Evolutionary conservation across 1,284 basidiomycete species (phyloP).

Genomic region (Athelia sp.): DNA sequence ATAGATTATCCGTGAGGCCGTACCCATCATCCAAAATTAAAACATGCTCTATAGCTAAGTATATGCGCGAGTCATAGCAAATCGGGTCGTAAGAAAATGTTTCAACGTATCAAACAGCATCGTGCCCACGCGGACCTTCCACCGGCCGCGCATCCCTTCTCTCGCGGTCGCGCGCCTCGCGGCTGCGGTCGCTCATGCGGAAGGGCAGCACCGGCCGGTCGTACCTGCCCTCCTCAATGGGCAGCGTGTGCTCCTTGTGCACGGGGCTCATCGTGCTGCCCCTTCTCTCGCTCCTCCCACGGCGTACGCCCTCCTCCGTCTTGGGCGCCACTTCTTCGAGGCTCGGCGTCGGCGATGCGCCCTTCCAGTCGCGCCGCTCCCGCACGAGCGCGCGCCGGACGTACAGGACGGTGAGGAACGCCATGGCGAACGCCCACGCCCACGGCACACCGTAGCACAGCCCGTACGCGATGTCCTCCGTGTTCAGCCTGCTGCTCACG

Average conservation of each 20-base stretch:
- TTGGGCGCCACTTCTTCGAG: no score
- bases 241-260: slow-evolving; percentile 5
- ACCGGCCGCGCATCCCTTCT: no score
- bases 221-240: slow-evolving; percentile 6
- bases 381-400: slow-evolving; percentile 14
- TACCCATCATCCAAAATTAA: no score
- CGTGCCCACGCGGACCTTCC: no score
- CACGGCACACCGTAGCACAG: slow-evolving; percentile 25
- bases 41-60: no score
- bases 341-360: neutral
- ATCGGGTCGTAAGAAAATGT: no score
- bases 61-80: no score
- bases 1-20: no score
- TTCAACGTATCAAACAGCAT: no score
- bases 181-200: no score
- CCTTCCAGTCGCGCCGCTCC: slow-evolving; percentile 17
- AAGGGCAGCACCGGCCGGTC: neutral
- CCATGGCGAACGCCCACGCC: slow-evolving; percentile 22
- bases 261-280: slow-evolving; percentile 2
- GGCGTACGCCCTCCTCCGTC: no score
- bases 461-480: slow-evolving; percentile 24
- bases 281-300: neutral
- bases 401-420: slow-evolving; percentile 14
- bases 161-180: no score
- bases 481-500: slow-evolving; percentile 20